Percentiles rank a stretch among this genome's conserved stretches.
phyloP scores from a whole-genome alignment of 768 basidiomycete genomes.

The Tylopilus balloui region DNA sequence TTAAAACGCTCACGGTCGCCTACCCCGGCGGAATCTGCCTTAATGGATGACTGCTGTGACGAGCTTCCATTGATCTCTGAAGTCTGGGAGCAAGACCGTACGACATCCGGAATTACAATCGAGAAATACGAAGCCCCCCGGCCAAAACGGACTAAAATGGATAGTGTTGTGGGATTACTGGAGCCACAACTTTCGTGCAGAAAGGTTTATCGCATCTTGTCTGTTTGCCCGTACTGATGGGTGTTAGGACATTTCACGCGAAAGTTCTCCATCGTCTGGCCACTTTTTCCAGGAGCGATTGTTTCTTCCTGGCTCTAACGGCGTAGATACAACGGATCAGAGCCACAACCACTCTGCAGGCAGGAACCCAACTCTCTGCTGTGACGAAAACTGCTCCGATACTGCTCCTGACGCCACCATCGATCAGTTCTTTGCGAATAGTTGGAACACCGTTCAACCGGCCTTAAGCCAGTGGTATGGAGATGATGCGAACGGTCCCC shows the following conservation, averaged over 20 bases:
- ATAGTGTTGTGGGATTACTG: not conserved
- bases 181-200: not conserved
- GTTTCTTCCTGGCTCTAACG: conserved; percentile 17
- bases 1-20: conserved; percentile 24
- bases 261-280: not conserved
- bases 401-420: conserved; percentile 14
- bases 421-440: not conserved
- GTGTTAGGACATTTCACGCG: conserved; percentile 1
- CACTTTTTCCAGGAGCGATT: conserved; percentile 6
- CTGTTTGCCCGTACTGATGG: conserved; percentile 9
- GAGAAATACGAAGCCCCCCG: conserved; percentile 22
- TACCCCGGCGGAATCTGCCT: conserved; percentile 3
- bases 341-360: not conserved
- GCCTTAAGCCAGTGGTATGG: conserved; percentile 6
- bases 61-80: conserved; percentile 33
- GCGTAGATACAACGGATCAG: conserved; percentile 8
- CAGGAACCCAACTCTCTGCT: conserved; percentile 4
- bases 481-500: conserved; percentile 8
- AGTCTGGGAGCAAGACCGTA: conserved; percentile 30
- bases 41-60: conserved; percentile 32
- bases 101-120: conserved; percentile 35
- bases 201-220: conserved; percentile 15
- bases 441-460: conserved; percentile 1
- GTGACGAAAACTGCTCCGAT: conserved; percentile 32
- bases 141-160: conserved; percentile 19